Base-by-base conservation (phyloP, 768 basidiomycete genomes). In the Hysterangium stoloniferum region DNA sequence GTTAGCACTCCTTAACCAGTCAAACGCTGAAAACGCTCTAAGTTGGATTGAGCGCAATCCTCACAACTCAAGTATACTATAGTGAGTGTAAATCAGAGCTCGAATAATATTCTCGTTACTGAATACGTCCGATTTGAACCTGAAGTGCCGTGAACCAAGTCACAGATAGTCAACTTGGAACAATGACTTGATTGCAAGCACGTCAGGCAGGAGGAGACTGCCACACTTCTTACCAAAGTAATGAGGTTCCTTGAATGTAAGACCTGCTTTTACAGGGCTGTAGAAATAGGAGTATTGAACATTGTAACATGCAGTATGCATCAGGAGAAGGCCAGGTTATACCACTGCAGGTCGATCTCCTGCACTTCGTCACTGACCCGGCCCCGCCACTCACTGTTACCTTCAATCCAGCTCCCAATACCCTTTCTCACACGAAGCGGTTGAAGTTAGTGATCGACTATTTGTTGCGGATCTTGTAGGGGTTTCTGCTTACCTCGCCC, bases 341-440 rank as follows among this genome's bases (percentile, higher is more conserved):
- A 28, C 72, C 76, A 0, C 78, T 75, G 33, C 56, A 55, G 22
- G 52, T 46, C 29, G 68, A 73, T 53, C 33, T 59, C 11, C 45
- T 71, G 41, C 61, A 66, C 48, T 72, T 71, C 49, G 47, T 43
- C 62, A 0, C 66, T 72, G 1, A 57, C 20, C 24, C 41, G 12
- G 24, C n/a, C 20, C 33, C 33, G 33, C 33, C 33, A 17, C 33
- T 34, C 9, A n/a, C n/a, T n/a, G 17, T 34, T 17, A 34, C 33
- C 33, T 34, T 34, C 17, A 17, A 34, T 17, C 33, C 33, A 9
- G 9, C 33, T 17, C 33, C 33, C 17, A 17, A 9, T 34, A 9
- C 6, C 80, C 82, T 1, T 74, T 82, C 61, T 82, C 84, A 12
- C 84, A 85, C 60, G 80, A 82, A 80, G 71, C 74, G 0, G 62